A percentile compares a stretch with the other conserved stretches of the same genome.
These are phyloP conservation scores for Amphichorda felina DNA, from an alignment of 2,329 filamentous ascomycete species.

Conservation along the genomic window DNA sequence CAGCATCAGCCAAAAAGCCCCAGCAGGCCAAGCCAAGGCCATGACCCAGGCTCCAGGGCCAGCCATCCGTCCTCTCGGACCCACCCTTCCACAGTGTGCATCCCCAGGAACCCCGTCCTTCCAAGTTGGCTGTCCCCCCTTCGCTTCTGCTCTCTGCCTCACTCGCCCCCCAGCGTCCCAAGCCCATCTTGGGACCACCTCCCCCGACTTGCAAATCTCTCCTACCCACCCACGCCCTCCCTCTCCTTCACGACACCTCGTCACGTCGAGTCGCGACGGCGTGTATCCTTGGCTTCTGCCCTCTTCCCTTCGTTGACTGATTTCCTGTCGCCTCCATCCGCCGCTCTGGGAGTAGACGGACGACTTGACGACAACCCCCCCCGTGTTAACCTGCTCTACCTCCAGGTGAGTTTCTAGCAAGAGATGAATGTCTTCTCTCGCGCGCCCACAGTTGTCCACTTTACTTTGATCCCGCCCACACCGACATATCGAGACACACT, in stretches of 20 bases:
- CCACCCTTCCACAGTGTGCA: background rate
- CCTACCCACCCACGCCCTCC: background rate
- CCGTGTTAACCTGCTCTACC: too few species aligned
- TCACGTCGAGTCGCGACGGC: background rate
- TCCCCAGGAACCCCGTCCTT: background rate
- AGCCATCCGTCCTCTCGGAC: background rate
- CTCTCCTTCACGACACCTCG: background rate
- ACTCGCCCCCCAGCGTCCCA: background rate
- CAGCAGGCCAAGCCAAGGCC: too few species aligned
- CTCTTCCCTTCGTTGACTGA: too few species aligned
- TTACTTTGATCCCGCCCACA: too few species aligned
- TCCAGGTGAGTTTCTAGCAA: too few species aligned
- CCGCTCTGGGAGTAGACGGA: too few species aligned
- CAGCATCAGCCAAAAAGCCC: too few species aligned
- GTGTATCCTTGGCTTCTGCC: background rate
- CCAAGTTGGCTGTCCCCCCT: background rate
- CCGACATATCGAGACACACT: too few species aligned
- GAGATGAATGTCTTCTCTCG: too few species aligned
- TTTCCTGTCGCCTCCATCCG: too few species aligned
- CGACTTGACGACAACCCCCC: too few species aligned
- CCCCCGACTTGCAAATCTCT: background rate
- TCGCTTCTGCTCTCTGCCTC: background rate
- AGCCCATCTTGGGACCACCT: background rate
- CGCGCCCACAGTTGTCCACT: too few species aligned
- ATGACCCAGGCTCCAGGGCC: background rate